Conservation (phyloP, 2,329 filamentous ascomycete genomes). For the Colletotrichum abscissum region DNA sequence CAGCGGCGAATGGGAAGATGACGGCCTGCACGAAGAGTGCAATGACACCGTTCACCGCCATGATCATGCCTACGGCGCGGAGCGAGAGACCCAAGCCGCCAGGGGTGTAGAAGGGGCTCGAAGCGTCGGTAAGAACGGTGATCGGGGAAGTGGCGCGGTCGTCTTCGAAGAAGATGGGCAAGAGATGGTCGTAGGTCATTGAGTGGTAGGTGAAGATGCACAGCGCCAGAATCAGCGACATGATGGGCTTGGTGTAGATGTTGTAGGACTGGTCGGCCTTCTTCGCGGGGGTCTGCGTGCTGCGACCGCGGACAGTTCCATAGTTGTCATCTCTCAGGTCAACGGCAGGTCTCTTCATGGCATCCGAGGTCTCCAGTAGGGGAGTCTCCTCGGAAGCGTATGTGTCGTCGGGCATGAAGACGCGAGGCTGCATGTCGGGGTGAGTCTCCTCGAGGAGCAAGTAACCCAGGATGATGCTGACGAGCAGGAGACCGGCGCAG, state of each 20-base stretch:
- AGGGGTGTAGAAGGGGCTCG: conserved; percentile 64
- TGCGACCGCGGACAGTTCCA: conserved; percentile 70
- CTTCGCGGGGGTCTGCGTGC: conserved; percentile 48
- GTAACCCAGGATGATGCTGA: conserved; percentile 85
- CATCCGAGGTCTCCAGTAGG: conserved; percentile 79
- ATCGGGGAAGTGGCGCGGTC: conserved; percentile 59
- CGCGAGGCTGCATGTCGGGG: conserved; percentile 54
- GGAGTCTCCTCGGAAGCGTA: conserved; percentile 75
- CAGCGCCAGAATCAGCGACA: conserved; percentile 82
- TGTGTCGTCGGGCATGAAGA: conserved; percentile 56
- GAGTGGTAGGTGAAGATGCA: conserved; percentile 95
- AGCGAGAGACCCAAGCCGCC: conserved; percentile 73
- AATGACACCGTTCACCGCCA: conserved; percentile 69
- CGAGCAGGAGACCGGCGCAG: conserved; percentile 79
- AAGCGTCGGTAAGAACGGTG: conserved; percentile 45
- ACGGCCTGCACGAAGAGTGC: conserved; percentile 70
- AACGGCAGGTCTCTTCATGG: conserved; percentile 77
- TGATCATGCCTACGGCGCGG: conserved; percentile 70
- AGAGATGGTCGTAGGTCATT: conserved; percentile 92
- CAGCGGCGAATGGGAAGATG: conserved; percentile 70
- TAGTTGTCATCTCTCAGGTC: conserved; percentile 84
- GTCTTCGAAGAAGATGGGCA: conserved; percentile 94
- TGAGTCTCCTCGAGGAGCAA: conserved; percentile 89
- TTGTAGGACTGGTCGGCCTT: conserved; percentile 47
- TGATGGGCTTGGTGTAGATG: conserved; percentile 71